phyloP scores from a whole-genome alignment of 2,329 filamentous ascomycete species.

The Cercospora nicotianae region DNA sequence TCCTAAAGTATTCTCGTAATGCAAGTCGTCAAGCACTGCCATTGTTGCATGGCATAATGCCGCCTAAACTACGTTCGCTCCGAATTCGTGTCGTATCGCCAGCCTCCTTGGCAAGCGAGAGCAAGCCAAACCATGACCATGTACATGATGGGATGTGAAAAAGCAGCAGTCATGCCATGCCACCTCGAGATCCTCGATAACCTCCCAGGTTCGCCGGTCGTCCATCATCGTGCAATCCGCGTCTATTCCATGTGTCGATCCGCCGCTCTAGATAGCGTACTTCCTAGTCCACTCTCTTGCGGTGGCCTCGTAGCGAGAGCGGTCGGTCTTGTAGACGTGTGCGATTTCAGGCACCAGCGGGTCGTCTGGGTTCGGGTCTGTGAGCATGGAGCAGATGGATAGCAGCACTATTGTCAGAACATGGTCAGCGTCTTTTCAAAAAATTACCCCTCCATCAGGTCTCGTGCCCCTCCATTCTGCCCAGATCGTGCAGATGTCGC shows the following conservation, averaged over 20 bases:
- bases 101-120: conserved; percentile 6
- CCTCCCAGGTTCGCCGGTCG: conserved; percentile 7
- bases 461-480: conserved; percentile 7
- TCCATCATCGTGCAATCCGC: conserved; percentile 7
- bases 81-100: conserved; percentile 11
- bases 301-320: conserved; percentile 90
- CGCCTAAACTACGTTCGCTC: conserved; percentile 19
- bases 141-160: conserved; percentile 5
- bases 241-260: not conserved
- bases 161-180: conserved; percentile 17
- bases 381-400: conserved; percentile 99
- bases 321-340: conserved; percentile 99
- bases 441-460: conserved; percentile 23
- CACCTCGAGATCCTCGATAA: conserved; percentile 18
- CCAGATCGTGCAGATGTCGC: not conserved
- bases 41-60: conserved; percentile 19
- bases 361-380: conserved; percentile 98
- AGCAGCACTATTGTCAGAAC: conserved; percentile 68
- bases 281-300: conserved; percentile 98
- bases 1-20: conserved; percentile 8
- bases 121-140: conserved; percentile 9
- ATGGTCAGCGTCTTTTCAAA: conserved; percentile 27
- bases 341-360: conserved; percentile 98
- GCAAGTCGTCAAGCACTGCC: conserved; percentile 21
- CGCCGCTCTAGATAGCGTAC: conserved; percentile 77